Evolutionary conservation across 257 asterid species (phyloP), one percentile per base, ranked within the genome.

Genomic region (Paraleonurus japonicus): DNA sequence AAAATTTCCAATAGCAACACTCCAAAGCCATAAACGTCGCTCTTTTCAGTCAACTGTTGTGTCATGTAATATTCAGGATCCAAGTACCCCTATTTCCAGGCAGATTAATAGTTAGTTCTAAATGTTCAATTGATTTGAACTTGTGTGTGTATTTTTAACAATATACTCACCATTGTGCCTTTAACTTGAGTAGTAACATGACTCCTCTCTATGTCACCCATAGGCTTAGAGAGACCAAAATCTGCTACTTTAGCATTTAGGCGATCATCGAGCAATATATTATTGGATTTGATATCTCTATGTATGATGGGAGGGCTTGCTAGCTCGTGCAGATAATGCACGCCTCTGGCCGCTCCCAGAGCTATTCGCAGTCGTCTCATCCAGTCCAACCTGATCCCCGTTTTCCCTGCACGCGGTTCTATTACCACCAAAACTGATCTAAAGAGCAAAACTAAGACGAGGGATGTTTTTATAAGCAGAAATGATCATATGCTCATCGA

Each of bases 1-100:
- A 89, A 41, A 55, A 93, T 75, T 51, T 93, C 98, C 37, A 89
- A 73, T 43, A 93, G 82, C 53, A 91, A 55, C 27, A 90, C 86
- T 15, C 98, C 98, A 2, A 81, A 93, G 82, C 98, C 85, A 47
- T 93, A 93, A 4, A 93, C 97, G 45, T 93, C 98, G 68, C 98
- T 93, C 88, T 90, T 93, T 74, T 93, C 97, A 0, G 92, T 90
- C 74, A 93, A 75, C 39, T 87, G 94, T 4, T 90, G 79, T 11
- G 98, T 93, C 96, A 87, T 90, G 89, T 90, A 93, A 64, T 93
- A 93, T 67, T 93, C 98, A 0, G 98, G 98, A 83, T 93, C 98
- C 92, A 93, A 71, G 79, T 90, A 93, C 39, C 98, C 98, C 98
- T 93, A 50, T 13, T 13, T 13, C 5, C 15, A 13, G 3, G 17